These are phyloP conservation scores for Penicillium alfredii DNA, from an alignment of 495 filamentous ascomycete species.

Conservation along the genomic window DNA sequence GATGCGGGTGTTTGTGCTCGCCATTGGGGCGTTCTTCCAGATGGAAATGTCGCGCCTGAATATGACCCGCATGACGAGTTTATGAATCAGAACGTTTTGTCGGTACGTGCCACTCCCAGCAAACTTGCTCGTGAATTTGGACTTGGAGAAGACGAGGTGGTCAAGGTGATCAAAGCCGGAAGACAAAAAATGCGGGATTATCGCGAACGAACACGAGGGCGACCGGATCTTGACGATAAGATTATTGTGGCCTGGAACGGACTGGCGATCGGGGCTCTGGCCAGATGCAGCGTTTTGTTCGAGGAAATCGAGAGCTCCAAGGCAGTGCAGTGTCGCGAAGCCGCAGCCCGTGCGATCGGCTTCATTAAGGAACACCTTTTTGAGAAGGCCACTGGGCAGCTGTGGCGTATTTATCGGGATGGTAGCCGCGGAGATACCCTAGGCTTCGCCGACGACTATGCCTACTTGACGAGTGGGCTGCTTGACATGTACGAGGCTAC, in stretches of 20 bases:
- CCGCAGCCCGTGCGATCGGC: constrained; percentile 60
- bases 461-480: constrained; percentile 77
- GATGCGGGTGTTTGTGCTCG: constrained; percentile 70
- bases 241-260: constrained; percentile 87
- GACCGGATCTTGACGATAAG: constrained; percentile 86
- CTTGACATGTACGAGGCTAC: constrained; percentile 86
- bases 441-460: constrained; percentile 94
- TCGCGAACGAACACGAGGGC: constrained; percentile 66
- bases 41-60: constrained; percentile 81
- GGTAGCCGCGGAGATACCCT: constrained; percentile 58
- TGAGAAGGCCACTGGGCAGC: constrained; percentile 51
- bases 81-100: constrained; percentile 66
- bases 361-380: constrained; percentile 81
- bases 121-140: constrained; percentile 74
- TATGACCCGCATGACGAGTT: constrained; percentile 92
- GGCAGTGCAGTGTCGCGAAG: constrained; percentile 52
- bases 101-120: constrained; percentile 52
- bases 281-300: constrained; percentile 65
- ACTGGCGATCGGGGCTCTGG: constrained; percentile 77
- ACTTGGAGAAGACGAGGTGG: constrained; percentile 65
- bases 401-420: constrained; percentile 75
- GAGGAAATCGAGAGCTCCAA: constrained; percentile 52
- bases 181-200: constrained; percentile 66
- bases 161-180: constrained; percentile 60
- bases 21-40: constrained; percentile 79